Evolutionary conservation across 2,329 filamentous ascomycete genomes (phyloP).

Genomic region (Exophiala bonariae): DNA sequence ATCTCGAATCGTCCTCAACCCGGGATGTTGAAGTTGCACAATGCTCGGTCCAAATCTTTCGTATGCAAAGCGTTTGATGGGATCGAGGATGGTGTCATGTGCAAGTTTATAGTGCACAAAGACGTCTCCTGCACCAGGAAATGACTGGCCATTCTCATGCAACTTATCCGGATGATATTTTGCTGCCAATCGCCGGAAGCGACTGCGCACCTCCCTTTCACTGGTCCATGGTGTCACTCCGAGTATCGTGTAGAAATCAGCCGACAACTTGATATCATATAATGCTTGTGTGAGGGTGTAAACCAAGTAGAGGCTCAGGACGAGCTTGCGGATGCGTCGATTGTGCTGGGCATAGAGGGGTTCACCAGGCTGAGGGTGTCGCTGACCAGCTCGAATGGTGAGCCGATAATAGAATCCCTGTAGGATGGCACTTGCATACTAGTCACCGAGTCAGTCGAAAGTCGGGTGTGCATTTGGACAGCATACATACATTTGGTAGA

Average conservation of each 20-base stretch:
- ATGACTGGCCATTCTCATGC: constrained; percentile 30
- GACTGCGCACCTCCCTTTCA: constrained; percentile 77
- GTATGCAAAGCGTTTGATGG: constrained; percentile 79
- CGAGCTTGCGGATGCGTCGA: constrained; percentile 76
- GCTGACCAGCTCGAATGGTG: constrained; percentile 84
- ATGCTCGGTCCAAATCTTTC: constrained; percentile 81
- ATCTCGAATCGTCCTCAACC: constrained; percentile 63
- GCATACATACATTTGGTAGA: constrained; percentile 56
- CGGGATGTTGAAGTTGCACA: constrained; percentile 53
- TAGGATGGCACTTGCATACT: constrained; percentile 76
- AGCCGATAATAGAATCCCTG: constrained; percentile 84
- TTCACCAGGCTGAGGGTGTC: constrained; percentile 68
- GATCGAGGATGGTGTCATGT: constrained; percentile 77
- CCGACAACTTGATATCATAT: constrained; percentile 68
- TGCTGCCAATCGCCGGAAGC: constrained; percentile 73
- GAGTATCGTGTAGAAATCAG: constrained; percentile 79
- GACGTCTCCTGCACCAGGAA: constrained; percentile 39
- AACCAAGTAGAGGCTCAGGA: constrained; percentile 79
- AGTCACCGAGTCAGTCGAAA: constrained; percentile 4
- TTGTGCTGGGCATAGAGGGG: constrained; percentile 71
- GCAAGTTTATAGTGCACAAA: constrained; percentile 84
- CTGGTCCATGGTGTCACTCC: constrained; percentile 65
- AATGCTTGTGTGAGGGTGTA: constrained; percentile 95
- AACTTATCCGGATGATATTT: constrained; percentile 83
- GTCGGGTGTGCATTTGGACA: background rate